Evolutionary conservation across 257 asterid genomes (phyloP), one percentile per base, ranked within the genome.

Genomic region (Scutellaria minor): DNA sequence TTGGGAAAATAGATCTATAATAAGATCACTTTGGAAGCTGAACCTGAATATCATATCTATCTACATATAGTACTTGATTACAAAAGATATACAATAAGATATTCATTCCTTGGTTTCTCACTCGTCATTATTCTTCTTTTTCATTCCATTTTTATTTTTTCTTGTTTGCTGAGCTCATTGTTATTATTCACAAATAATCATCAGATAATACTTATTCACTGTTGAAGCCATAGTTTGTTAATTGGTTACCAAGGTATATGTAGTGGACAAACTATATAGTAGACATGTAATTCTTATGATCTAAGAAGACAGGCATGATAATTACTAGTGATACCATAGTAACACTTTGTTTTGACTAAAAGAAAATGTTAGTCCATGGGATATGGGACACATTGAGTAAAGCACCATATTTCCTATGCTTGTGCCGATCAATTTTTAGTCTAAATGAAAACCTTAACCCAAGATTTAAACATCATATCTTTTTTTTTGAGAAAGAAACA

Each of bases 221-320:
- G 37, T 42, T 63, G 50, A 63, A 44, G 39, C n/a, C 54, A 44
- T 64, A 20, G 47, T 39, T 18, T 11, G n/a, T 58, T 7, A 31
- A 31, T 31, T 31, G 37, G 37, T 31, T 31, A 2, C 37, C 37
- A 31, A 31, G 5, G 5, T 31, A 6, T 64, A 22, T 44, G 20
- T 20, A 6, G 55, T 64, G 20, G 53, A 20, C 18, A 18, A 18
- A 18, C 18, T 64, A 22, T 44, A 11, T 20, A 6, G 55, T 64
- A 12, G 53, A 20, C 24, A 44, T 40, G 42, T 64, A 64, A 45
- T 39, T 47, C 31, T 40, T 60, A 40, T 60, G 66, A 60, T 60
- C n/a, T 60, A 60, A 60, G 66, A 37, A 41, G 48, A 60, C 6
- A 12, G 6, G 12, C 48, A 60, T 39, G 50, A 60, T 31, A 31